phyloP scores from a whole-genome alignment of 441 rosid genomes.

The Erodium texanum region DNA sequence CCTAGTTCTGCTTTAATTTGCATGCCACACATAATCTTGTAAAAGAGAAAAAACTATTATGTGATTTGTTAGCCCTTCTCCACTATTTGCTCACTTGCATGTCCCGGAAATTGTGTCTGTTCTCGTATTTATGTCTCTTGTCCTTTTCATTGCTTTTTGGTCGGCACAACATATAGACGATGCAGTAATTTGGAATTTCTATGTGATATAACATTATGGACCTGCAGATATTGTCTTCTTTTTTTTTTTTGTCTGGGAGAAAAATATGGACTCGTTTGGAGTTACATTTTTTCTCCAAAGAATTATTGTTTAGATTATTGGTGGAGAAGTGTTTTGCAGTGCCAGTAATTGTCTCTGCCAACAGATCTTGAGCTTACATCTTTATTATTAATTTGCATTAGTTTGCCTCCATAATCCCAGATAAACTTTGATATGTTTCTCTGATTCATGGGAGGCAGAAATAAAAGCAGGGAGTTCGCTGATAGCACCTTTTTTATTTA shows the following conservation, averaged over 20 bases:
- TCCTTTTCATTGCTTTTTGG: not conserved
- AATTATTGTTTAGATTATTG: too few relatives aligned
- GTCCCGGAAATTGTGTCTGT: too few relatives aligned
- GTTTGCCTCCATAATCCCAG: slow-evolving; percentile 40
- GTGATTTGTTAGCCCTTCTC: too few relatives aligned
- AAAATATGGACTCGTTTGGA: not conserved
- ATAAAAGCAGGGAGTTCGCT: slow-evolving; percentile 21
- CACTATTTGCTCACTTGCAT: too few relatives aligned
- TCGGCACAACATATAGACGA: not conserved
- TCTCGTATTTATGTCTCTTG: not conserved
- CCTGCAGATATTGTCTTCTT: not conserved
- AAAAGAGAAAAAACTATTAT: too few relatives aligned
- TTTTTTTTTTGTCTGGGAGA: not conserved
- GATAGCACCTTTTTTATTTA: slow-evolving; percentile 18
- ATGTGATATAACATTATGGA: not conserved
- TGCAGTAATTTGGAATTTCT: not conserved
- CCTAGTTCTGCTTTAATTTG: too few relatives aligned
- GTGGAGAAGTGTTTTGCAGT: slow-evolving; percentile 22
- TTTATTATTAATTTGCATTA: not conserved
- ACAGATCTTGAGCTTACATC: not conserved
- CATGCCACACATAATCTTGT: not conserved
- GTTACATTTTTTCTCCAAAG: too few relatives aligned
- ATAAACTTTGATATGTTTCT: slow-evolving; percentile 22
- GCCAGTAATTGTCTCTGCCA: not conserved
- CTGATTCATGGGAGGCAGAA: slow-evolving; percentile 40